Base-by-base conservation (phyloP, 257 asterid genomes). In the Solanum lycopersicoides region DNA sequence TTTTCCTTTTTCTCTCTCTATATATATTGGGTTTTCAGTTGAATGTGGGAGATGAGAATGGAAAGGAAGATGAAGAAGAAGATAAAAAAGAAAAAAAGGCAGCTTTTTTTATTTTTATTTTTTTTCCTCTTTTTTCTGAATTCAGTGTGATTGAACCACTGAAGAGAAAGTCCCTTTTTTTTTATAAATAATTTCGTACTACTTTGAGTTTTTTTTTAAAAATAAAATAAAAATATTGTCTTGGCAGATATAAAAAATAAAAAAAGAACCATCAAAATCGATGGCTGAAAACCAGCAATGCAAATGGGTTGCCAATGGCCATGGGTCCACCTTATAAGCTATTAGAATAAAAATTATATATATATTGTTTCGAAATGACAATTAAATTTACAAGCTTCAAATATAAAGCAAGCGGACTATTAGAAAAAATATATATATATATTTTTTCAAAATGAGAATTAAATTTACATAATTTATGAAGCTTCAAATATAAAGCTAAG, bases 251-350 rank as follows among this genome's bases (percentile, higher is more conserved):
- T 18, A 56, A 56, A 53, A 53, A 12, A 44, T 10, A 42, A 42
- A 42, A 42, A 44, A 65, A 88, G 87, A 87, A 60, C 85, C 85
- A 87, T 84, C 87, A 87, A 84, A 85, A 86, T 83, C 32, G 65
- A 87, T 86, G 86, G 90, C 76, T 60, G 88, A 83, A 59, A 77
- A 85, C 89, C 92, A 88, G 88, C 86, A 9, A 41, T 25, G 82
- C 37, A 71, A 47, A 83, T 53, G 71, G 74, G 69, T 89, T 87
- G 91, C 72, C 44, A 15, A 71, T 71, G 20, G 30, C 28, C 68
- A 44, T 73, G 87, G 90, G 89, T 90, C 91, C 90, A 87, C 91
- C 85, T 80, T 69, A 65, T 83, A 56, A 1, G 25, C 66, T 56
- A 56, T 9, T 8, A 41, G 10, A 41, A 41, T 8, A 41, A 9